Percentiles rank a stretch among this genome's conserved stretches.
phyloP scores from a whole-genome alignment of 1,284 basidiomycete genomes.

The Ceratobasidium sp. region DNA sequence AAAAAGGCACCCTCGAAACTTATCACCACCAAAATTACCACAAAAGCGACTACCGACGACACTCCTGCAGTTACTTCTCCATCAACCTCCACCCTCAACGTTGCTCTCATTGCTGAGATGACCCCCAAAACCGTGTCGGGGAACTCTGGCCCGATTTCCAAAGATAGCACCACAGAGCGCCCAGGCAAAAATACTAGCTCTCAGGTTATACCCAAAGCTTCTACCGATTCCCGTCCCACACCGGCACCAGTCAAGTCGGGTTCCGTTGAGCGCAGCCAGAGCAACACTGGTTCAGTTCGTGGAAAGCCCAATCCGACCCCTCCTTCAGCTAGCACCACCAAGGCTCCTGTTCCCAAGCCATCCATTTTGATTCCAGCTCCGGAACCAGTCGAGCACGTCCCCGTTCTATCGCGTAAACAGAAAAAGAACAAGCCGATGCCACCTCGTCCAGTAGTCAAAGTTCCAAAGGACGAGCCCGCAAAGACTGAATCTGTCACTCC shows the following conservation, averaged over 20 bases:
- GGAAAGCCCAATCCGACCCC: background rate
- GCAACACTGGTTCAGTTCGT: background rate
- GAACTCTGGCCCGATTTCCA: background rate
- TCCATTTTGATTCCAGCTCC: background rate
- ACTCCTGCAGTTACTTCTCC: background rate
- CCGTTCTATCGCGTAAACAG: constrained; percentile 39
- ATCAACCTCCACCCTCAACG: background rate
- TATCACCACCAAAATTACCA: constrained; percentile 12
- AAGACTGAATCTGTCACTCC: constrained; percentile 22
- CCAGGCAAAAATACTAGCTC: background rate
- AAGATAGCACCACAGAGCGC: background rate
- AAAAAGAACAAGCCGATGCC: constrained; percentile 40
- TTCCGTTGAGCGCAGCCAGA: constrained; percentile 1
- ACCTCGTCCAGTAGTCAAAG: constrained; percentile 51
- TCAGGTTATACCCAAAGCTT: background rate
- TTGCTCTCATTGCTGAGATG: background rate
- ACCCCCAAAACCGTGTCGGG: background rate
- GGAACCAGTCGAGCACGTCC: constrained; percentile 29
- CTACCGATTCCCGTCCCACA: background rate
- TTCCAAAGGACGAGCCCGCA: constrained; percentile 61
- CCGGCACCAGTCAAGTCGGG: constrained; percentile 13
- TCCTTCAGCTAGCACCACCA: constrained; percentile 1
- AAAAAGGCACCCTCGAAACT: constrained; percentile 21
- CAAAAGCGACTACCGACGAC: background rate
- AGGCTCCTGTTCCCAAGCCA: background rate